Evolutionary conservation across 1,139 yeast genomes (phyloP), one percentile per base, ranked within the genome.

Genomic region (Chernovozyma aurita): DNA sequence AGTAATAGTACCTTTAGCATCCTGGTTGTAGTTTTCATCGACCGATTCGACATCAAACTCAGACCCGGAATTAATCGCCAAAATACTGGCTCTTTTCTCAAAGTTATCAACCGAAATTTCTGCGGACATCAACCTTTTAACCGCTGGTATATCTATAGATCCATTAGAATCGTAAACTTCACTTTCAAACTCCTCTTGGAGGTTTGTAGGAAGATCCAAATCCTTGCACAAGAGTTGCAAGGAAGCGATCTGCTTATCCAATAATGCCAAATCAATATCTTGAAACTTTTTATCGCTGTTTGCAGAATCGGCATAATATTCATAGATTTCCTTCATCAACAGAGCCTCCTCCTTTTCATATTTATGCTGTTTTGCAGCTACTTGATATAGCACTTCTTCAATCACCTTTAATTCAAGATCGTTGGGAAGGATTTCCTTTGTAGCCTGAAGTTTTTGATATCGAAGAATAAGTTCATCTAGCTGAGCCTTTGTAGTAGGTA

Each of bases 191-290:
- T 55, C 52, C 30, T 45, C 21, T 47, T 72, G 64, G 41, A 70
- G 50, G 40, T 61, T 41, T 40, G 66, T 65, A 8, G 97, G 95
- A 33, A 94, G 58, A 50, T 85, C 94, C 45, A 86, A 52, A 54
- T 88, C 95, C 45, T 77, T 82, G 2, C 95, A 75, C 36, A 92
- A 63, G 24, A 88, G 57, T 54, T 88, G 88, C 46, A 86, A 76
- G 0, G 94, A 86, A 21, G 79, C 65, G 20, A 92, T 60, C 57
- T 90, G 97, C 36, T 77, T 72, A 38, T 74, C 70, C 40, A 90
- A 64, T 35, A 81, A 57, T 4, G 62, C 66, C 16, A 65, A 47
- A 55, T 87, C 86, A 20, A 71, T 14, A 13, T 25, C 9, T 5
- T n/a, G 9, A n/a, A n/a, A n/a, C n/a, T n/a, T n/a, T 18, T 21